phyloP scores from a whole-genome alignment of 2,329 filamentous ascomycete genomes.

The Phoma sp. region DNA sequence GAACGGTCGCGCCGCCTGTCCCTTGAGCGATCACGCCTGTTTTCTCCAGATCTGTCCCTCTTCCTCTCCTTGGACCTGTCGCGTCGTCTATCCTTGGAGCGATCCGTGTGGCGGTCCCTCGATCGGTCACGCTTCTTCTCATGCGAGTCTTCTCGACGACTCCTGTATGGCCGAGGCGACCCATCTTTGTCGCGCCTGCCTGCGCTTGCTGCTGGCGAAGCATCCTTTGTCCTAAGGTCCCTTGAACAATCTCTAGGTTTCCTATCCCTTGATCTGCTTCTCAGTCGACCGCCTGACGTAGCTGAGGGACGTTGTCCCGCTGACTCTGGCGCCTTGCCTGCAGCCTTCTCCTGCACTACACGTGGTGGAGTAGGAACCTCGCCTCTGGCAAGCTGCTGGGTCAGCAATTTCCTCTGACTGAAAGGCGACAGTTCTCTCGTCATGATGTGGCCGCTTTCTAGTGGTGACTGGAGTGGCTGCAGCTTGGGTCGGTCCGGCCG shows the following conservation, averaged over 20 bases:
- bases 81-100: conserved; percentile 26
- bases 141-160: conserved; percentile 24
- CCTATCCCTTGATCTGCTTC: conserved; percentile 23
- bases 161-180: conserved; percentile 41
- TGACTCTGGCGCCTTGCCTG: conserved; percentile 19
- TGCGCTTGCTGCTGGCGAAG: conserved; percentile 18
- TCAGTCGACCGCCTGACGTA: conserved; percentile 18
- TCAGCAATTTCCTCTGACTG: conserved; percentile 41
- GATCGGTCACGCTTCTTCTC: conserved; percentile 23
- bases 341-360: conserved; percentile 20
- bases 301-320: conserved; percentile 18
- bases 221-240: conserved; percentile 24
- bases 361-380: conserved; percentile 22
- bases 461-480: neutral
- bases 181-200: conserved; percentile 18
- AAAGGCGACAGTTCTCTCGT: conserved; percentile 41
- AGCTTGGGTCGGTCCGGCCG: conserved; percentile 1
- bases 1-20: conserved; percentile 20
- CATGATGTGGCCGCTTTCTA: conserved; percentile 19
- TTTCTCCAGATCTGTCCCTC: conserved; percentile 20
- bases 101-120: conserved; percentile 17
- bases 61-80: conserved; percentile 25
- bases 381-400: conserved; percentile 30
- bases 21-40: conserved; percentile 26
- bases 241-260: conserved; percentile 18